phyloP scores from a whole-genome alignment of 495 filamentous ascomycete species.

The Penicillium lividum region DNA sequence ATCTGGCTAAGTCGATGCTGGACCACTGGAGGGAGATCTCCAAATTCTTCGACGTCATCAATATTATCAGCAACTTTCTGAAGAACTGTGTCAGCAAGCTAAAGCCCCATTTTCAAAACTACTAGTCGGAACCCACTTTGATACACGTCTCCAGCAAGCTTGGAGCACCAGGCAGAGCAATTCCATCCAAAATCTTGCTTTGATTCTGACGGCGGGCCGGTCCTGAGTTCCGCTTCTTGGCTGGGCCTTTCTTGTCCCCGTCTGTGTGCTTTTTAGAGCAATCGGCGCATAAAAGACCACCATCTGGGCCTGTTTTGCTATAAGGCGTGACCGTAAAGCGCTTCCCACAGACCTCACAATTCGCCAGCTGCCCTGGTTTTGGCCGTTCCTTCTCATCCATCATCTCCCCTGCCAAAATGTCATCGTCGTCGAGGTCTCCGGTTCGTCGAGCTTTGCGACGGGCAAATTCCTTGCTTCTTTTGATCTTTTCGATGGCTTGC shows the following conservation, averaged over 20 bases:
- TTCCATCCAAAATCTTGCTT: slow-evolving; percentile 77
- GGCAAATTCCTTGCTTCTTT: slow-evolving; percentile 71
- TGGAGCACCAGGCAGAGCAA: slow-evolving; percentile 66
- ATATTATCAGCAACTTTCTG: slow-evolving; percentile 80
- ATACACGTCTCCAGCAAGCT: slow-evolving; percentile 76
- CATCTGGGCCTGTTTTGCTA: slow-evolving; percentile 74
- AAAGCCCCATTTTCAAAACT: not conserved
- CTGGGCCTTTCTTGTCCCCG: slow-evolving; percentile 60
- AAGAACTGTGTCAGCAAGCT: not conserved
- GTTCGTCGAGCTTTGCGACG: slow-evolving; percentile 50
- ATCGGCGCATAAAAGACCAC: slow-evolving; percentile 79
- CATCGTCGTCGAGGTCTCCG: slow-evolving; percentile 52
- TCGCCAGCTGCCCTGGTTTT: slow-evolving; percentile 80
- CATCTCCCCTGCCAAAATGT: slow-evolving; percentile 52
- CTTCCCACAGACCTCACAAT: slow-evolving; percentile 82
- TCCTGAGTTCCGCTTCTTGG: slow-evolving; percentile 57
- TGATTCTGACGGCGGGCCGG: slow-evolving; percentile 67
- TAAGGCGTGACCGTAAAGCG: slow-evolving; percentile 95
- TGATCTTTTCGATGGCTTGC: slow-evolving; percentile 72
- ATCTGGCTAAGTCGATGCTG: slow-evolving; percentile 77
- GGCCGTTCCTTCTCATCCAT: slow-evolving; percentile 64
- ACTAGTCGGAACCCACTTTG: slow-evolving; percentile 43
- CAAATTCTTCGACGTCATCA: slow-evolving; percentile 77
- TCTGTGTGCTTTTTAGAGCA: slow-evolving; percentile 78
- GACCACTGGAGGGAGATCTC: slow-evolving; percentile 67